Evolutionary conservation across 1,284 basidiomycete genomes (phyloP).

Genomic region (Moesziomyces sp.): DNA sequence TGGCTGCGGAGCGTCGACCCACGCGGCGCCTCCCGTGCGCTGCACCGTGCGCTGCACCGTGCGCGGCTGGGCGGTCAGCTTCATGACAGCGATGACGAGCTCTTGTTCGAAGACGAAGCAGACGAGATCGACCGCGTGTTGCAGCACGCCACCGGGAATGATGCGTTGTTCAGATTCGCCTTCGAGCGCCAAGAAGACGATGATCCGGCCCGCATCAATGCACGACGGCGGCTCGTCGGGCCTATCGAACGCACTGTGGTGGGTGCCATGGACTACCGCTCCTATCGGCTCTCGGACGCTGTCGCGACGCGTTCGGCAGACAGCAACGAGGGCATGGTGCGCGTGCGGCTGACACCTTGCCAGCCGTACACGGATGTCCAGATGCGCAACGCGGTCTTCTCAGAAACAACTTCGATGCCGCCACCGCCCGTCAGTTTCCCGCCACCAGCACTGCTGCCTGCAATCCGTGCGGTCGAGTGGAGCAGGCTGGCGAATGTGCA

Average conservation of each 20-base stretch:
- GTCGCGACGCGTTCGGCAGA: conserved; percentile 3
- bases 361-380: conserved; percentile 25
- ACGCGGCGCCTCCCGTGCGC: conserved; percentile 1
- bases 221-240: conserved; percentile 12
- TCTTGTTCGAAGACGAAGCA: conserved; percentile 14
- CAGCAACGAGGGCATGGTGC: conserved; percentile 11
- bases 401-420: conserved; percentile 12
- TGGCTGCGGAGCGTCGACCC: conserved; percentile 33
- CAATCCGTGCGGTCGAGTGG: conserved; percentile 30
- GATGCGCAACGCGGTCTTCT: conserved; percentile 19
- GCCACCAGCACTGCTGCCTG: conserved; percentile 42
- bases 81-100: conserved; percentile 5
- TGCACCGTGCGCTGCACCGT: too few species aligned
- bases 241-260: conserved; percentile 7
- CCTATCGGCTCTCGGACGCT: conserved; percentile 7
- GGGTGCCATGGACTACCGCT: conserved; percentile 1
- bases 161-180: conserved; percentile 31
- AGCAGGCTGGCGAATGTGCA: conserved; percentile 17
- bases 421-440: conserved; percentile 45
- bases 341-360: conserved; percentile 9
- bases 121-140: conserved; percentile 24
- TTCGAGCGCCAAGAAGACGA: conserved; percentile 27
- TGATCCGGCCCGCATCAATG: background rate
- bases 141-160: conserved; percentile 14
- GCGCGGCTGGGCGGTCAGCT: background rate